These are phyloP conservation scores for Cinnamomum micranthum DNA, from an alignment of 164 flowering plant genomes.

Conservation along the genomic window DNA sequence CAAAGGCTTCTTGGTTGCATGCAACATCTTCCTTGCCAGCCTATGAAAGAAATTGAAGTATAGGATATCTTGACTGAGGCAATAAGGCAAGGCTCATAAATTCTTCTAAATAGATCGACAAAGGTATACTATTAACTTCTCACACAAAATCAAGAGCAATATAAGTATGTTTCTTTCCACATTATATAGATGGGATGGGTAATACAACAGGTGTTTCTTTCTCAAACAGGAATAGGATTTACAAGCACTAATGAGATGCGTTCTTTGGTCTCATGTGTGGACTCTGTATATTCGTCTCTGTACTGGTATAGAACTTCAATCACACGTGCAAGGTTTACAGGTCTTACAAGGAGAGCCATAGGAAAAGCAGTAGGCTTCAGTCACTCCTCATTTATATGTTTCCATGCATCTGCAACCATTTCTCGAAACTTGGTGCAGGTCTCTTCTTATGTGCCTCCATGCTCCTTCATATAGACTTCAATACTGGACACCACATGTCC, in stretches of 20 bases:
- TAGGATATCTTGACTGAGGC: too few species aligned
- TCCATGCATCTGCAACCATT: conserved; percentile 4
- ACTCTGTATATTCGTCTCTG: conserved; percentile 1
- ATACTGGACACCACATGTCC: conserved; percentile 1
- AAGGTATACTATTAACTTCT: too few species aligned
- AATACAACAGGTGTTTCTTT: conserved; percentile 16
- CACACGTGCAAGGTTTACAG: not conserved
- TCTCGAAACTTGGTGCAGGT: not conserved
- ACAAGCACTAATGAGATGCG: not conserved
- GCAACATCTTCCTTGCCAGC: too few species aligned
- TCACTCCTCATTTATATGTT: not conserved
- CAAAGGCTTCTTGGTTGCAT: too few species aligned
- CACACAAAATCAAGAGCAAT: too few species aligned
- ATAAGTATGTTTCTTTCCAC: too few species aligned
- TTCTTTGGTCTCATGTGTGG: conserved; percentile 1
- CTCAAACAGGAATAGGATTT: not conserved
- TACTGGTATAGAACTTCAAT: not conserved
- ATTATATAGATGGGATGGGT: too few species aligned
- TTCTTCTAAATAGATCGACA: too few species aligned
- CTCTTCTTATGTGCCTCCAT: not conserved
- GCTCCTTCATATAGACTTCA: conserved; percentile 6
- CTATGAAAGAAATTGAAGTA: too few species aligned
- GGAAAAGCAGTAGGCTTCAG: not conserved
- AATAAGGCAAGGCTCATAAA: too few species aligned
- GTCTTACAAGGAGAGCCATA: not conserved